These are phyloP conservation scores for Penicillium canescens DNA, from an alignment of 495 filamentous ascomycete genomes.

Conservation along the genomic window DNA sequence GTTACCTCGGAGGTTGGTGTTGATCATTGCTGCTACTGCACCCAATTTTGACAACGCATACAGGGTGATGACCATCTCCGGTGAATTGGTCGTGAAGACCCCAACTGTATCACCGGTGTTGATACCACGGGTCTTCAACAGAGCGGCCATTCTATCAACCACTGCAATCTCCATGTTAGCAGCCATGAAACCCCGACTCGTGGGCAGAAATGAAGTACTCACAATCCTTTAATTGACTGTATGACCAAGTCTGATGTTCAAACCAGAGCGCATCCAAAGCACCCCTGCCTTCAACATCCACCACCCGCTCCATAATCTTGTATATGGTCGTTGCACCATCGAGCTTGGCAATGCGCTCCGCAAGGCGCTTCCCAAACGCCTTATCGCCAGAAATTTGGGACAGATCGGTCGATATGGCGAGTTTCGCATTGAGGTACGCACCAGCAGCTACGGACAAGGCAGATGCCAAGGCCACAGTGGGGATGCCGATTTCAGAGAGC, in stretches of 20 bases:
- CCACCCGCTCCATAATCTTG: constrained; percentile 42
- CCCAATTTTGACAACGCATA: constrained; percentile 84
- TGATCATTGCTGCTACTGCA: constrained; percentile 84
- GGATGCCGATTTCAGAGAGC: constrained; percentile 35
- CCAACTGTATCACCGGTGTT: constrained; percentile 42
- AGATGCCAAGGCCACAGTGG: constrained; percentile 38
- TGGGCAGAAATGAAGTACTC: constrained; percentile 8
- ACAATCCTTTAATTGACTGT: constrained; percentile 49
- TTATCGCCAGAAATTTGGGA: constrained; percentile 31
- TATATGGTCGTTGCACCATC: constrained; percentile 47
- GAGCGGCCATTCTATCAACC: constrained; percentile 45
- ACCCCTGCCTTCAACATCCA: constrained; percentile 39
- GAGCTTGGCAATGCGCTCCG: constrained; percentile 37
- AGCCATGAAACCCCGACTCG: background rate
- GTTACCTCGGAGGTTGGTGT: constrained; percentile 79
- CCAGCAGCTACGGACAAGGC: constrained; percentile 41
- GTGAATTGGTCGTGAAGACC: constrained; percentile 66
- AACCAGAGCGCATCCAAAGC: constrained; percentile 49
- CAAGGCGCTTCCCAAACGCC: constrained; percentile 34
- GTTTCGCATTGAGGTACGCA: constrained; percentile 53
- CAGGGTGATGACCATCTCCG: constrained; percentile 75
- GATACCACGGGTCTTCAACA: constrained; percentile 38
- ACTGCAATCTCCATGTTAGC: constrained; percentile 25
- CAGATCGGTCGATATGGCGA: constrained; percentile 45
- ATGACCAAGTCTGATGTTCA: constrained; percentile 52